phyloP scores from a whole-genome alignment of 2,329 filamentous ascomycete genomes.

The Cladophialophora yegresii region DNA sequence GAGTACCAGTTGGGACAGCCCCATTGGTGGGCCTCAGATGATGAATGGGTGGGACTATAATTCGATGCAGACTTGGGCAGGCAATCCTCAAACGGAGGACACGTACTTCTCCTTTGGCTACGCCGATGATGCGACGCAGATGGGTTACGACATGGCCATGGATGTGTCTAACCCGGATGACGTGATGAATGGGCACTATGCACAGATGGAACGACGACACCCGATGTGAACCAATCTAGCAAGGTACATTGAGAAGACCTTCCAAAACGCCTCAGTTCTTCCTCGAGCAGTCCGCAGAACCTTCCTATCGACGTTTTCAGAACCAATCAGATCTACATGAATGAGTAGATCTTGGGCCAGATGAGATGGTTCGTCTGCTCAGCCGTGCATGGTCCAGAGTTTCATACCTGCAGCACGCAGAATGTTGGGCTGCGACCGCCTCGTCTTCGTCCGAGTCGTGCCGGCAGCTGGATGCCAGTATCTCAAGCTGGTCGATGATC shows the following conservation, averaged over 20 bases:
- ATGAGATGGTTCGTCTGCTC: background rate
- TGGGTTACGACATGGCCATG: conserved; percentile 26
- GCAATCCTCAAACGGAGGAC: conserved; percentile 28
- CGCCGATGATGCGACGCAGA: conserved; percentile 18
- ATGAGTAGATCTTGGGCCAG: background rate
- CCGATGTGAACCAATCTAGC: background rate
- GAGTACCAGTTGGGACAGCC: conserved; percentile 33
- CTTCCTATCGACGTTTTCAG: background rate
- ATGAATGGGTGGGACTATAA: conserved; percentile 29
- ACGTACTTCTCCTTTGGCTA: conserved; percentile 25
- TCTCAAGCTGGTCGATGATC: background rate
- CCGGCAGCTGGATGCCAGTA: background rate
- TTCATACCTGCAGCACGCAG: background rate
- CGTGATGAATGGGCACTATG: conserved; percentile 18
- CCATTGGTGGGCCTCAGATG: conserved; percentile 27
- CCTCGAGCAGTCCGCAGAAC: background rate
- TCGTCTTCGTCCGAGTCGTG: background rate
- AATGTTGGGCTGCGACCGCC: background rate
- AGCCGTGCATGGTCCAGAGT: background rate
- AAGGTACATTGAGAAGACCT: background rate
- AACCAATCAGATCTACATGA: background rate
- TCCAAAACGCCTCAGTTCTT: background rate
- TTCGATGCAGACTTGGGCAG: conserved; percentile 30
- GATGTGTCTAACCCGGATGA: conserved; percentile 10
- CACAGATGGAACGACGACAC: conserved; percentile 8